These are phyloP conservation scores for Pseudotsuga menziesii DNA, from an alignment of 75 land plant species.

Conservation along the genomic window DNA sequence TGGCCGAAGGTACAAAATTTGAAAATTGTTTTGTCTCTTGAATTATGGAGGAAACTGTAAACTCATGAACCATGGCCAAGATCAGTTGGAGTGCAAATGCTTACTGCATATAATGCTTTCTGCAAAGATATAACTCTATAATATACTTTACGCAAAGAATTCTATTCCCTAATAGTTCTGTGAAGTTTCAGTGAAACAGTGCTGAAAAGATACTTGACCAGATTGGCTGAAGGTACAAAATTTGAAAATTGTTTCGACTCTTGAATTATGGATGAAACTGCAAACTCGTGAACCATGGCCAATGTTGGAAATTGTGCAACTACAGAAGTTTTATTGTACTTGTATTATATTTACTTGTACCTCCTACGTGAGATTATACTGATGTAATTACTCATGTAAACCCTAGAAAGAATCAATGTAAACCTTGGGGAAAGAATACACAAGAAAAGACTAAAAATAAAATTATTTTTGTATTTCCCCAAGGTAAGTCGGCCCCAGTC, in stretches of 20 bases:
- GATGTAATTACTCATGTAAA: no score
- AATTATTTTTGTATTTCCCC: no score
- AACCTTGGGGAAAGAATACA: no score
- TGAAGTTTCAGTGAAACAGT: background rate
- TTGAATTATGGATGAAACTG: background rate
- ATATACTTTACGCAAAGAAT: background rate
- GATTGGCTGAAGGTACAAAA: background rate
- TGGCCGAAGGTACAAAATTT: background rate
- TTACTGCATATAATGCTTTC: background rate
- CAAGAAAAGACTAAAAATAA: no score
- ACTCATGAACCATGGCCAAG: background rate
- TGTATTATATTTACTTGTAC: no score
- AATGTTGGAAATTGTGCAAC: no score
- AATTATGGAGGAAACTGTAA: background rate
- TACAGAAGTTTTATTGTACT: no score
- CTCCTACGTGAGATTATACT: no score
- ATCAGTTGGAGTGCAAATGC: background rate
- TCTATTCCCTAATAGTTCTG: background rate
- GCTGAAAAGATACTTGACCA: background rate
- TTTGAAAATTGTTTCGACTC: background rate
- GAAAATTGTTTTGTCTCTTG: background rate
- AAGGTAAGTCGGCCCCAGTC: no score
- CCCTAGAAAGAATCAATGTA: no score
- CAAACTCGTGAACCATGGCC: background rate
- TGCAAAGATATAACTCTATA: background rate